Conservation (phyloP, 1,139 yeast genomes). For the Suhomyces bokatorum region DNA sequence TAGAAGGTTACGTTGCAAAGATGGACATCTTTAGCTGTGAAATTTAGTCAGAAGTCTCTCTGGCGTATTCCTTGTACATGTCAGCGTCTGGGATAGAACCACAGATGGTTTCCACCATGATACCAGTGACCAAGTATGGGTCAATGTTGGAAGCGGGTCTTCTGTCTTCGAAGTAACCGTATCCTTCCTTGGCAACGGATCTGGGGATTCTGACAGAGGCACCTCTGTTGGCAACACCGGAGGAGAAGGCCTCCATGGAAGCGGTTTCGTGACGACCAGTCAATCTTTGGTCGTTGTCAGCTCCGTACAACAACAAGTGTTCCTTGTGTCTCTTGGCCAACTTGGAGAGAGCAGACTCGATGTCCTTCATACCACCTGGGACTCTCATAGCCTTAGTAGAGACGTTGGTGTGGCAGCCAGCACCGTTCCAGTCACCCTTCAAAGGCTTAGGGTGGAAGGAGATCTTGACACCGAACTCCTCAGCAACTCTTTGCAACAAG, state of each 20-base stretch:
- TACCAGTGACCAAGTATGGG: conserved; percentile 97
- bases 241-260: conserved; percentile 82
- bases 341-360: conserved; percentile 90
- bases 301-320: conserved; percentile 92
- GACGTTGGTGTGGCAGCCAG: conserved; percentile 99
- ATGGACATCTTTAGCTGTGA: neutral
- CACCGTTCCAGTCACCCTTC: conserved; percentile 99
- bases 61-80: conserved; percentile 84
- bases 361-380: conserved; percentile 94
- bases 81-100: conserved; percentile 96
- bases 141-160: conserved; percentile 99
- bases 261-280: conserved; percentile 99
- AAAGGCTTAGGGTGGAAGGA: conserved; percentile 99
- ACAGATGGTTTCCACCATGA: conserved; percentile 94
- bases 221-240: conserved; percentile 99
- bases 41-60: conserved; percentile 53
- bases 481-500: conserved; percentile 90
- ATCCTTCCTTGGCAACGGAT: conserved; percentile 96
- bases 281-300: conserved; percentile 91
- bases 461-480: conserved; percentile 97
- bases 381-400: conserved; percentile 89
- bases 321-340: conserved; percentile 95
- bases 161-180: conserved; percentile 98
- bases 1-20: conserved; percentile 5
- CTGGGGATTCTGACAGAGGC: conserved; percentile 98